A percentile compares a stretch with the other conserved stretches of the same genome.
Evolutionary conservation across 2,329 filamentous ascomycete genomes (phyloP).

Genomic region (Penicillium psychrosexuale): DNA sequence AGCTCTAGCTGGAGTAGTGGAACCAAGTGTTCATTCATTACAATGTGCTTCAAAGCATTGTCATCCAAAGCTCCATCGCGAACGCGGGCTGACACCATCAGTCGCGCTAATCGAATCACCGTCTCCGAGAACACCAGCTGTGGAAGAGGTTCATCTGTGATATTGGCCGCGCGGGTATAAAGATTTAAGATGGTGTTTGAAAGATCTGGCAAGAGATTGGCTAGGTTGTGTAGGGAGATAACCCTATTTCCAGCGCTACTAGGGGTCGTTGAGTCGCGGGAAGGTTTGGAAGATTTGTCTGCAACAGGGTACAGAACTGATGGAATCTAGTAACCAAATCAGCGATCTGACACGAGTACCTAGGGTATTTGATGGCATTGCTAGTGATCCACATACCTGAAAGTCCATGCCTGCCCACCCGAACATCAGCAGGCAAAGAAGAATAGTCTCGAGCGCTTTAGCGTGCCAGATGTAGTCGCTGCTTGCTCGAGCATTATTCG

Average conservation of each 20-base stretch:
- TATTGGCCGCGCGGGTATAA: constrained; percentile 53
- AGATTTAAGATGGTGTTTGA: constrained; percentile 56
- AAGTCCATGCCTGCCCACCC: constrained; percentile 84
- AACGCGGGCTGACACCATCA: constrained; percentile 52
- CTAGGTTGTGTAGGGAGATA: constrained; percentile 49
- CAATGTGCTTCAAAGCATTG: constrained; percentile 57
- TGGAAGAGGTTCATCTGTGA: constrained; percentile 52
- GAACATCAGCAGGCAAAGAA: constrained; percentile 77
- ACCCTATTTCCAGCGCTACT: constrained; percentile 48
- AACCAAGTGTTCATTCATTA: constrained; percentile 49
- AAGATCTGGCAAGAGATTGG: constrained; percentile 55
- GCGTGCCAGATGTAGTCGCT: constrained; percentile 98
- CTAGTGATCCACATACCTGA: constrained; percentile 29
- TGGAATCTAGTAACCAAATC: constrained; percentile 45
- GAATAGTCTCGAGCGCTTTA: constrained; percentile 84
- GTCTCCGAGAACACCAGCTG: constrained; percentile 56
- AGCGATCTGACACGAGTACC: neutral
- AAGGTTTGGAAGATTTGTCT: constrained; percentile 49
- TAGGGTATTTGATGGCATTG: neutral
- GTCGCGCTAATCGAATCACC: constrained; percentile 53
- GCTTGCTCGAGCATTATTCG: constrained; percentile 68
- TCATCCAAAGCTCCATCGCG: constrained; percentile 52
- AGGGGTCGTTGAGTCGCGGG: constrained; percentile 38
- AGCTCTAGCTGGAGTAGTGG: constrained; percentile 33
- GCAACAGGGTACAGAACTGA: constrained; percentile 51